Conservation (phyloP, 257 asterid genomes). For the Solanum neorickii region DNA sequence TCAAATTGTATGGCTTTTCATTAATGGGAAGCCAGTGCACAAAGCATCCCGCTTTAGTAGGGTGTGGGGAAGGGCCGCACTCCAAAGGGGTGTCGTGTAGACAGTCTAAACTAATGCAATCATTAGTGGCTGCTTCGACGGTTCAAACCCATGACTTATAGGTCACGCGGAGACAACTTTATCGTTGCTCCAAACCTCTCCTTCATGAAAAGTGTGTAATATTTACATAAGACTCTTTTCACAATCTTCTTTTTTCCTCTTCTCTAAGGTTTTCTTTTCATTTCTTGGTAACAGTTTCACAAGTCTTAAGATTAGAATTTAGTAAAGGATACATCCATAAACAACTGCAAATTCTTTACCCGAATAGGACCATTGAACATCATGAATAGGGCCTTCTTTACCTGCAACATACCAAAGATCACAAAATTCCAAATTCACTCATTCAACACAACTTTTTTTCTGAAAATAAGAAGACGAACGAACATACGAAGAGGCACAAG, state of each 20-base stretch:
- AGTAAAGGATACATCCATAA: conserved; percentile 90
- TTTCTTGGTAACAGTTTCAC: not conserved
- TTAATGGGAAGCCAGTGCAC: not conserved
- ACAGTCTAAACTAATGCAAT: not conserved
- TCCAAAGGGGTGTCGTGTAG: not conserved
- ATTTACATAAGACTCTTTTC: not conserved
- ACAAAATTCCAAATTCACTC: not conserved
- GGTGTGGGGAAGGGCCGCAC: not conserved
- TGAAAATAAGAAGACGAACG: not conserved
- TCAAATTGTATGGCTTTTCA: not conserved
- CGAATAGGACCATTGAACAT: conserved; percentile 84
- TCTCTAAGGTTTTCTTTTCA: not conserved
- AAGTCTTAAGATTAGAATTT: not conserved
- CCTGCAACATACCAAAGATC: conserved; percentile 40
- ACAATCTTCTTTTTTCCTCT: not conserved
- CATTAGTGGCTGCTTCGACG: not conserved
- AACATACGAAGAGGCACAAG: conserved; percentile 80
- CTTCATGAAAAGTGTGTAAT: not conserved
- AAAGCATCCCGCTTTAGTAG: not conserved
- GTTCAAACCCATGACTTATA: not conserved
- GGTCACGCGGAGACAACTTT: not conserved
- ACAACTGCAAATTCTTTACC: conserved; percentile 98
- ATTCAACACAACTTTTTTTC: not conserved
- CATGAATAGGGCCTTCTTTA: conserved; percentile 97
- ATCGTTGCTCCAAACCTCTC: not conserved